Evolutionary conservation across 2,329 filamentous ascomycete species (phyloP).

Genomic region (Lasiodiplodia hormozganensis): DNA sequence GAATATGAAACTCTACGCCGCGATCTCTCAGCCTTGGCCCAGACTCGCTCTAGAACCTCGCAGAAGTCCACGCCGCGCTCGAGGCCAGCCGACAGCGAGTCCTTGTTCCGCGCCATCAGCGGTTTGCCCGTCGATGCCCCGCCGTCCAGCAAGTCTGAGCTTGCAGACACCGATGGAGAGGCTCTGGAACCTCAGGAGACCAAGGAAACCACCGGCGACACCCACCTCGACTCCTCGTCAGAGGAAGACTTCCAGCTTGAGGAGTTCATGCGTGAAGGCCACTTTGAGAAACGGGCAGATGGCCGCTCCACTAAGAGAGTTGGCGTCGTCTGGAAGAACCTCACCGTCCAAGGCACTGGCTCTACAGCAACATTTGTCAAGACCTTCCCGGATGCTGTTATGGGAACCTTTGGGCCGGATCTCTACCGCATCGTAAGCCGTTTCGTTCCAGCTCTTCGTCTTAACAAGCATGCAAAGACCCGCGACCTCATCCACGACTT

Average conservation of each 20-base stretch:
- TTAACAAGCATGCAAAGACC: slow-evolving; percentile 57
- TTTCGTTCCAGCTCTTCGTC: slow-evolving; percentile 60
- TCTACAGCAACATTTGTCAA: slow-evolving; percentile 72
- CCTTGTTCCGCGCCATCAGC: slow-evolving; percentile 34
- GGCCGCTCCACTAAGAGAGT: slow-evolving; percentile 76
- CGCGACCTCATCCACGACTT: slow-evolving; percentile 70
- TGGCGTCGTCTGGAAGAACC: slow-evolving; percentile 76
- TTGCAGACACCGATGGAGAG: slow-evolving; percentile 34
- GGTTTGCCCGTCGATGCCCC: background rate
- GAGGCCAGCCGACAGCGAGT: background rate
- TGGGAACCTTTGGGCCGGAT: slow-evolving; percentile 83
- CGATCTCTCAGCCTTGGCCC: slow-evolving; percentile 61
- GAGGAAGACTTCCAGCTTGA: slow-evolving; percentile 71
- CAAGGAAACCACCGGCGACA: slow-evolving; percentile 39
- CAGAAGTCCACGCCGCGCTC: background rate
- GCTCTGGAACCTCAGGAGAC: slow-evolving; percentile 35
- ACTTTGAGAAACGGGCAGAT: slow-evolving; percentile 75
- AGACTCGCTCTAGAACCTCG: background rate
- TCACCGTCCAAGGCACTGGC: slow-evolving; percentile 76
- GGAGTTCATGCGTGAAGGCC: slow-evolving; percentile 75
- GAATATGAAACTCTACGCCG: slow-evolving; percentile 65
- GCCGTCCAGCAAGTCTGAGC: slow-evolving; percentile 14
- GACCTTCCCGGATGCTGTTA: slow-evolving; percentile 74
- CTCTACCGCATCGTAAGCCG: slow-evolving; percentile 69
- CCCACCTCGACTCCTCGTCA: slow-evolving; percentile 46